Evolutionary conservation across 306 rosid genomes (phyloP), one percentile per base, ranked within the genome.

Genomic region (Prosopis cineraria): DNA sequence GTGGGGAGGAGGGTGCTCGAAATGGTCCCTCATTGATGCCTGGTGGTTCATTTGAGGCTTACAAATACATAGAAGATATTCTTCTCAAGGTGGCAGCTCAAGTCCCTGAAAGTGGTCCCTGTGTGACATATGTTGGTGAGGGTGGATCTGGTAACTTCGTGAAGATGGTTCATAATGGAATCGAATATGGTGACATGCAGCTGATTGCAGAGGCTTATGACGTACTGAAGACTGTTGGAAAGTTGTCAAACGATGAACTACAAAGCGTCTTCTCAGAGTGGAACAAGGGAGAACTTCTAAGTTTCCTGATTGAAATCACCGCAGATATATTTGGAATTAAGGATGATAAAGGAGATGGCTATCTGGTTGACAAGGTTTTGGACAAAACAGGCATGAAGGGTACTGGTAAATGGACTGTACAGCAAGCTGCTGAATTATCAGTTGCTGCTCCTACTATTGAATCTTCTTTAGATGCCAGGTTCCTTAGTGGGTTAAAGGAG

Each of bases 351-450:
- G 97, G 84, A 1, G 91, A 90, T 70, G 98, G 98, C 39, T 71
- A 90, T 84, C 89, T 93, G 83, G 98, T 93, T 52, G 98, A 93
- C 87, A 91, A 93, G 86, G 97, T 93, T 77, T 82, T 93, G 78
- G 98, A 93, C 90, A 93, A 93, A 78, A 93, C 98, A 2, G 97
- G 98, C 76, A 91, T 93, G 97, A 93, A 93, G 89, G 98, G 95
- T 37, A 91, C 97, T 36, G 98, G 97, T 74, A 93, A 91, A 85
- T 93, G 98, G 97, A 91, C 97, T 8, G 98, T 93, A 53, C 98
- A 93, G 84, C 98, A 93, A 85, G 97, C 98, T 58, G 98, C 98
- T 68, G 98, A 93, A 44, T 88, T 93, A 72, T 93, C 97, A 9
- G 85, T 93, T 84, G 91, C 98, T 63, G 98, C 97, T 75, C 98